Percentiles rank a stretch among this genome's conserved stretches.
Conservation (phyloP, 2,329 filamentous ascomycete genomes). For the Graphilbum sp. region DNA sequence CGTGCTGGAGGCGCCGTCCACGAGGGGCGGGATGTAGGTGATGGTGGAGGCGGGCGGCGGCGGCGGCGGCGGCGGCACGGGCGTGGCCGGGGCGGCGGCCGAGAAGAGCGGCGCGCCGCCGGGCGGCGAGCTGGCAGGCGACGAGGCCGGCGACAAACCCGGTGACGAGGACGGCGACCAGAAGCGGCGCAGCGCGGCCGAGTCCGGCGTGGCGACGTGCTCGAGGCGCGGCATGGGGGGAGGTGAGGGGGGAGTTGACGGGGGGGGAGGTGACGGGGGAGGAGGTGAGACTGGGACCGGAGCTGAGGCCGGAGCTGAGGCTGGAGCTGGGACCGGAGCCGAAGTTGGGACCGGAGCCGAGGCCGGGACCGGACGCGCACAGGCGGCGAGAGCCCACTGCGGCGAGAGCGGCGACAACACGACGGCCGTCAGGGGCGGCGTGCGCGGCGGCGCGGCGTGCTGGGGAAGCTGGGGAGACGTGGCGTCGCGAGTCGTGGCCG, state of each 20-base stretch:
- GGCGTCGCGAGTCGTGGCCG: too few species aligned
- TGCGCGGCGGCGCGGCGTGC: too few species aligned
- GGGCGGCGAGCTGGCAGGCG: background rate
- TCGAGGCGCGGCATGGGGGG: too few species aligned
- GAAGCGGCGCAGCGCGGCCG: background rate
- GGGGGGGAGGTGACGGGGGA: background rate
- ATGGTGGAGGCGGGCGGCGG: slow-evolving; percentile 4
- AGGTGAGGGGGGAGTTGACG: too few species aligned
- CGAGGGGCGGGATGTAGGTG: slow-evolving; percentile 19
- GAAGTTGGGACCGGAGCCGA: too few species aligned
- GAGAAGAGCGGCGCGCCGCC: background rate
- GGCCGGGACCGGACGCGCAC: too few species aligned
- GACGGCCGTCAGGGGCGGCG: background rate
- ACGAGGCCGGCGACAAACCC: background rate
- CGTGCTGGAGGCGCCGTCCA: slow-evolving; percentile 19
- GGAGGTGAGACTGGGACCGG: background rate
- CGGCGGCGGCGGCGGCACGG: background rate
- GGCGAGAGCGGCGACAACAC: background rate
- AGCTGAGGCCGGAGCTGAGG: too few species aligned
- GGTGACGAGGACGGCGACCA: background rate
- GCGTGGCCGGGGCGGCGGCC: background rate
- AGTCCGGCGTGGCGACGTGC: too few species aligned
- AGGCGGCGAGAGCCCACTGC: background rate
- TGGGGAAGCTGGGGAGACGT: too few species aligned
- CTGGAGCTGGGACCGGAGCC: too few species aligned